Base-by-base conservation (phyloP, 2,329 filamentous ascomycete genomes). In the Arthrobotrys sphaeroides region DNA sequence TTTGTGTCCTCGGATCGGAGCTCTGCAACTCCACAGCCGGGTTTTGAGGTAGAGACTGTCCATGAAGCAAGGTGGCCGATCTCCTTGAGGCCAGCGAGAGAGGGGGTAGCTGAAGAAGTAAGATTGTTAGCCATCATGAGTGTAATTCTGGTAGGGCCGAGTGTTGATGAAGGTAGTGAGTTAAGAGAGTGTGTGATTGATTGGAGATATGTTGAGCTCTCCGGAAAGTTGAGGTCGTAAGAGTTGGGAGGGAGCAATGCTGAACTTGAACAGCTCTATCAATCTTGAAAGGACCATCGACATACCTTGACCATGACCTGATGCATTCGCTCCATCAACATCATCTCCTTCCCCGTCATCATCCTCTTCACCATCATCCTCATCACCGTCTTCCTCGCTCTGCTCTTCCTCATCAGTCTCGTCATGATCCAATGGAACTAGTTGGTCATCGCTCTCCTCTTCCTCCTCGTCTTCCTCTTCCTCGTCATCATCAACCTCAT, bases 31-130 rank as follows among this genome's bases (percentile, higher is more conserved):
- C 91, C 91, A 78, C 90, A 93, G 40, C 91, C 91, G 0, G 91
- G 91, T 83, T 95, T 95, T 80, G 89, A 89, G 80, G 89, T 92
- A 81, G 90, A 92, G 78, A 94, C 91, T 9, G 91, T 94, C 85
- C 93, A 94, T 78, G 90, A 91, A 31, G 91, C 92, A 18, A 95
- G 86, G 77, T 93, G 93, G 79, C 90, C 92, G 81, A 95, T 94
- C 81, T 95, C 92, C 81, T 93, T 94, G 77, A 94, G 84, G 45
- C 89, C 85, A 16, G 64, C 66, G n/a, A 78, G 57, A 31, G 72
- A 69, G 6, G 64, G 55, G 13, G 43, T 57, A 38, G 47, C 55
- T 69, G 28, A 5, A 26, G 28, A 7, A 18, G 20, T 18, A 16
- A 24, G 18, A 9, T 18, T 22, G 18, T 5, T n/a, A 28, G 12